Evolutionary conservation across 1,284 basidiomycete genomes (phyloP).

Genomic region (Clitocybe nebularis): DNA sequence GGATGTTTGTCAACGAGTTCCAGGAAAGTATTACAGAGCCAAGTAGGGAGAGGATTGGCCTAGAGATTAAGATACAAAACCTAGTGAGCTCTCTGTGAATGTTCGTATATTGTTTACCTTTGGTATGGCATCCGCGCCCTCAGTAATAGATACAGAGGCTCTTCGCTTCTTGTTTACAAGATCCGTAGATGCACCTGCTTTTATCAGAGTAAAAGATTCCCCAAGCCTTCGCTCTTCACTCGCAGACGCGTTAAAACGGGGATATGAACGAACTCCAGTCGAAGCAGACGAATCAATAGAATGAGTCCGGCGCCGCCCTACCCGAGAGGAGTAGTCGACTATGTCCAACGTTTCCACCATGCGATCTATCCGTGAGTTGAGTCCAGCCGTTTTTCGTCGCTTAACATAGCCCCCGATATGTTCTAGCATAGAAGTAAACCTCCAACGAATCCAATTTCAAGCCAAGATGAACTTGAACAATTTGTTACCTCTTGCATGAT

Average conservation of each 20-base stretch:
- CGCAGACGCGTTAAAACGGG: slow-evolving; percentile 36
- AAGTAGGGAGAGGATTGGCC: slow-evolving; percentile 20
- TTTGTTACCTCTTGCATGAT: no score
- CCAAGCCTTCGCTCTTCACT: slow-evolving; percentile 30
- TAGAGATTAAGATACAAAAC: no score
- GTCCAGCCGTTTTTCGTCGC: slow-evolving; percentile 42
- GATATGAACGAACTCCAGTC: no score
- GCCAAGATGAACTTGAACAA: no score
- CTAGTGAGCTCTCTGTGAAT: no score
- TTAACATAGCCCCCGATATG: slow-evolving; percentile 26
- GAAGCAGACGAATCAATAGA: slow-evolving; percentile 45
- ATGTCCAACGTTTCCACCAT: slow-evolving; percentile 59
- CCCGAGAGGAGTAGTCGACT: slow-evolving; percentile 25
- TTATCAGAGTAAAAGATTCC: slow-evolving; percentile 40
- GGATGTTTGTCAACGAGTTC: slow-evolving; percentile 32
- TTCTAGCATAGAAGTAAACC: no score
- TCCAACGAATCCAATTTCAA: no score
- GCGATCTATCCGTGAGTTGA: slow-evolving; percentile 59
- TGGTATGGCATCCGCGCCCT: no score
- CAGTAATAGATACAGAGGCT: no score
- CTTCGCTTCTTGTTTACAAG: no score
- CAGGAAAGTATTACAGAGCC: slow-evolving; percentile 32
- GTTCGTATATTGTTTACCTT: no score
- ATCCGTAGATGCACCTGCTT: slow-evolving; percentile 28
- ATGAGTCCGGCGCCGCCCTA: slow-evolving; percentile 26